Base-by-base conservation (phyloP, 306 rosid genomes). In the Mimosa bimucronata region DNA sequence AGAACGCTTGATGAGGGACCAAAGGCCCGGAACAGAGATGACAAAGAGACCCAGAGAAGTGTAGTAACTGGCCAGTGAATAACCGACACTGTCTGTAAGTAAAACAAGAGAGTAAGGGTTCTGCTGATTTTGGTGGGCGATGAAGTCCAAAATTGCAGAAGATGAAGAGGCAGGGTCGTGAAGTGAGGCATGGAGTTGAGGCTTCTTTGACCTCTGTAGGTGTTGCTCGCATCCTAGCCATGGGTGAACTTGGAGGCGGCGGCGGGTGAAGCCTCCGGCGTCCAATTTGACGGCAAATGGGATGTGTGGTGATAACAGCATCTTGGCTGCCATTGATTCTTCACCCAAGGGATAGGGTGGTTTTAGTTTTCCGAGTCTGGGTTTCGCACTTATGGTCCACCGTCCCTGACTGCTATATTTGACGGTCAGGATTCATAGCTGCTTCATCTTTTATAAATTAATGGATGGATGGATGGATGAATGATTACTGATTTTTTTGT, bases 1-100 rank as follows among this genome's bases (percentile, higher is more conserved):
- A 69, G 98, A 92, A 78, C 98, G 98, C 75, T 95, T 95, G 90
- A 95, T 95, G 83, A 95, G 98, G 34, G 98, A 95, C 98, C 98
- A 95, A 3, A 92, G 88, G 52, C 98, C 98, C 26, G 98, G 98
- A 13, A 92, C 93, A 74, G 98, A 95, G 85, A 95, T 90, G 23
- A 95, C 97, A 82, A 95, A 95, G 78, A 95, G 96, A 53, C 98
- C 98, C 66, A 95, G 68, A 60, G 98, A 95, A 77, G 98, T 95
- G 69, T 95, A 95, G 86, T 95, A 92, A 75, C 97, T 95, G 57
- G 98, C 98, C 83, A 78, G 18, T 31, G 98, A 95, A 53, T 95
- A 92, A 41, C 98, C 97, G 31, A 26, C 62, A 11, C 70, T 81
- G 5, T 91, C 98, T 11, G 96, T 83, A 2, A 88, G 80, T 6